These are phyloP conservation scores for Saprolegnia diclina DNA, from an alignment of 352 stramenopile genomes.

Conservation along the genomic window DNA sequence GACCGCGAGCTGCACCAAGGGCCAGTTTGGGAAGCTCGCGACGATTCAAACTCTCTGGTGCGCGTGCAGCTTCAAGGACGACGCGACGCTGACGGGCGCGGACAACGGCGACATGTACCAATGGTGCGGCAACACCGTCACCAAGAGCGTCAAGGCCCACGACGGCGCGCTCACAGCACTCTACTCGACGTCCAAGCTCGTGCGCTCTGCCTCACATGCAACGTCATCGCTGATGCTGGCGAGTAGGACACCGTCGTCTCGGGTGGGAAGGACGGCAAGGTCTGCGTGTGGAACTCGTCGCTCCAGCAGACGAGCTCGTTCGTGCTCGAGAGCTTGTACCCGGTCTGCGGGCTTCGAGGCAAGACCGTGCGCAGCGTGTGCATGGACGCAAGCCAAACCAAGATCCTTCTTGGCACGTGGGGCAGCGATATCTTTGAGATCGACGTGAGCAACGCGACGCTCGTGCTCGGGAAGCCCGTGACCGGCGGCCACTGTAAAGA, in stretches of 20 bases:
- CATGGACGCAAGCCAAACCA: conserved; percentile 19
- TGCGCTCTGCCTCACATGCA: neutral
- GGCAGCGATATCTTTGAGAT: conserved; percentile 57
- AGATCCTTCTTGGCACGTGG: conserved; percentile 43
- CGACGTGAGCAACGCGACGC: conserved; percentile 37
- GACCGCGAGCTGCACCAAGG: conserved; percentile 24
- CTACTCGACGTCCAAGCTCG: conserved; percentile 11
- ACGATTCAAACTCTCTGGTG: conserved; percentile 24
- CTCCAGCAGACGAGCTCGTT: conserved; percentile 29
- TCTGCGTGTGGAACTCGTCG: conserved; percentile 47
- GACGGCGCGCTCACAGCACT: conserved; percentile 31
- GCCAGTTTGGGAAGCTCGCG: conserved; percentile 27
- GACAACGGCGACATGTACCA: conserved; percentile 30
- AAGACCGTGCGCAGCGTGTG: conserved; percentile 27
- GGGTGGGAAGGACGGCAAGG: conserved; percentile 64
- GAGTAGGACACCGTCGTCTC: conserved; percentile 35
- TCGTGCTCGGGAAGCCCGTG: conserved; percentile 40
- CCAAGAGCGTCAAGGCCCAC: conserved; percentile 49
- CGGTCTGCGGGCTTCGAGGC: neutral
- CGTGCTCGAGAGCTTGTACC: conserved; percentile 7
- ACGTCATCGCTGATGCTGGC: neutral
- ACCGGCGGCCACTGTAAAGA: conserved; percentile 36
- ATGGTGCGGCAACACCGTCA: conserved; percentile 27
- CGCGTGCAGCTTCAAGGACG: conserved; percentile 24
- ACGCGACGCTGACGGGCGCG: conserved; percentile 26